Percentiles rank a stretch among this genome's conserved stretches.
Evolutionary conservation across 768 basidiomycete species (phyloP).

Genomic region (Mycena filopes): DNA sequence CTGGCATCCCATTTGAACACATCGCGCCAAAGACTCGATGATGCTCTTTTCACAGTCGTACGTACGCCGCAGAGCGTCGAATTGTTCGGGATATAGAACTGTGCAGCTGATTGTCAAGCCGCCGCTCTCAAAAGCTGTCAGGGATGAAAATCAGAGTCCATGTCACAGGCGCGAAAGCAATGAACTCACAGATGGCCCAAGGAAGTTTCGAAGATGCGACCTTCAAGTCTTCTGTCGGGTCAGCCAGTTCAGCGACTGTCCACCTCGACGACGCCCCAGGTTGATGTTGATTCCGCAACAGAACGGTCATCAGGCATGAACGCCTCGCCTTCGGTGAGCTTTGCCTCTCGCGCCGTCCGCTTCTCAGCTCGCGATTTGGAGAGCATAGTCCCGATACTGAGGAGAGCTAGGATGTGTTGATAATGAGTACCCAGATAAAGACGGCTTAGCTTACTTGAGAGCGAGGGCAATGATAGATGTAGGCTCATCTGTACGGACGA

Average conservation of each 20-base stretch:
- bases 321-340: conserved; percentile 74
- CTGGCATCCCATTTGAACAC: conserved; percentile 96
- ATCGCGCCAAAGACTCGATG: conserved; percentile 92
- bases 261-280: conserved; percentile 92
- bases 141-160: conserved; percentile 17
- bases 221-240: conserved; percentile 81
- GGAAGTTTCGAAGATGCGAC: conserved; percentile 83
- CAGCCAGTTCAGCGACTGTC: conserved; percentile 71
- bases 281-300: conserved; percentile 84
- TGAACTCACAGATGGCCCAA: conserved; percentile 79
- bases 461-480: conserved; percentile 98
- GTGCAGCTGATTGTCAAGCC: conserved; percentile 93
- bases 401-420: conserved; percentile 65
- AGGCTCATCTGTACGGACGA: conserved; percentile 95
- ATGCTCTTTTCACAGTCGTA: conserved; percentile 96
- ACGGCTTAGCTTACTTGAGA: conserved; percentile 70
- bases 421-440: not conserved
- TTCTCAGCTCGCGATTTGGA: conserved; percentile 82
- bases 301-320: conserved; percentile 96
- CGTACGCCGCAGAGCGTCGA: conserved; percentile 90
- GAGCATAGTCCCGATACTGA: conserved; percentile 84
- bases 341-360: conserved; percentile 68
- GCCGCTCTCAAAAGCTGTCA: conserved; percentile 87
- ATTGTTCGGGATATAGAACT: conserved; percentile 96
- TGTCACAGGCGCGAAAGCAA: conserved; percentile 2